phyloP scores from a whole-genome alignment of 2,329 filamentous ascomycete species.

The Incumbomyces lentus region DNA sequence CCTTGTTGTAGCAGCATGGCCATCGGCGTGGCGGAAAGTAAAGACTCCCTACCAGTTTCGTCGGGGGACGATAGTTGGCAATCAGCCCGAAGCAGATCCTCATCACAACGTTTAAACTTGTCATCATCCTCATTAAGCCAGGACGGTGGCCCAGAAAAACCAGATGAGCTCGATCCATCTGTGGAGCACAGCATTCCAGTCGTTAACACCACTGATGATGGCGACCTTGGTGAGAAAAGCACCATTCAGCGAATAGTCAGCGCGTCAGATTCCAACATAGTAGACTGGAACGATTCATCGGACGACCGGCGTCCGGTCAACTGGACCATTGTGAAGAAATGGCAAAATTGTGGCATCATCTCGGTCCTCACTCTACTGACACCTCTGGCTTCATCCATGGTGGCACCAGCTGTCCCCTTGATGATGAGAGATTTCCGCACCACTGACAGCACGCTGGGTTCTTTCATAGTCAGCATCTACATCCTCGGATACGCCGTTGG shows the following conservation, averaged over 20 bases:
- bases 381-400: slow-evolving; percentile 32
- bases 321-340: slow-evolving; percentile 42
- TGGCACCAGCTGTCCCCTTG: slow-evolving; percentile 30
- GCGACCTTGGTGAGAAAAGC: slow-evolving; percentile 9
- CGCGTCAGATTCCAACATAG: slow-evolving; percentile 24
- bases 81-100: neutral
- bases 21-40: too few species aligned
- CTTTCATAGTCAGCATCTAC: slow-evolving; percentile 49
- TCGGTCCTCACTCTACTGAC: slow-evolving; percentile 17
- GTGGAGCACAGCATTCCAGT: slow-evolving; percentile 16
- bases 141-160: neutral
- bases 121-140: neutral
- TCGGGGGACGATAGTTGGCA: too few species aligned
- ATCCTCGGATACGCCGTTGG: slow-evolving; percentile 49
- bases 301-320: slow-evolving; percentile 52
- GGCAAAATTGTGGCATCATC: slow-evolving; percentile 22
- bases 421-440: slow-evolving; percentile 36
- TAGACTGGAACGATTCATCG: slow-evolving; percentile 50
- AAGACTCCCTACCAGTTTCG: too few species aligned
- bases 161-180: neutral
- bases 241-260: neutral
- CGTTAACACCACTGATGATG: slow-evolving; percentile 14
- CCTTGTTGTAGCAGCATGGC: too few species aligned
- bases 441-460: slow-evolving; percentile 32
- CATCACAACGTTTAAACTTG: neutral